Percentiles rank a stretch among this genome's conserved stretches.
These are phyloP conservation scores for Penicillium concentricum DNA, from an alignment of 2,329 filamentous ascomycete species.

Conservation along the genomic window DNA sequence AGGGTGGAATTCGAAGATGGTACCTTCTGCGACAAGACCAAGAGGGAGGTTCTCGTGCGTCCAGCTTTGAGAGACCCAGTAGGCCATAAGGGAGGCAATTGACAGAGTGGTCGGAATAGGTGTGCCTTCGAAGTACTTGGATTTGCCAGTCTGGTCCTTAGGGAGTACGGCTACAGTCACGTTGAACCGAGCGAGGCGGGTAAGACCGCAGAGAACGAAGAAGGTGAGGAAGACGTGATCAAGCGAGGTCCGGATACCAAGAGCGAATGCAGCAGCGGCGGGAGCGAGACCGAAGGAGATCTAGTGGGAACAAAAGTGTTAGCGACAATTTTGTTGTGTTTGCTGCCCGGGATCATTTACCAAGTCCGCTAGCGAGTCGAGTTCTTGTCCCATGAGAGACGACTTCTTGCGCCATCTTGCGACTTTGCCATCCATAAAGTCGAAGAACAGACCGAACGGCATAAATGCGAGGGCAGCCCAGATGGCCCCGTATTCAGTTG, in stretches of 20 bases:
- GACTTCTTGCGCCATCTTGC: conserved; percentile 96
- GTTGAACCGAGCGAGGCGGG: conserved; percentile 93
- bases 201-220: conserved; percentile 93
- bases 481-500: conserved; percentile 64
- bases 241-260: conserved; percentile 79
- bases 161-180: conserved; percentile 87
- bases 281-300: conserved; percentile 94
- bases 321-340: background rate
- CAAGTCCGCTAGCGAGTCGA: conserved; percentile 92
- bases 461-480: conserved; percentile 84
- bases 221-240: conserved; percentile 80
- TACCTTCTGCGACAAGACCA: conserved; percentile 67
- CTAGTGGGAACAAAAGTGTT: conserved; percentile 47
- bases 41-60: conserved; percentile 74
- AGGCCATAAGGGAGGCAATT: conserved; percentile 81
- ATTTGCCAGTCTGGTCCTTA: conserved; percentile 89
- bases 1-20: conserved; percentile 78
- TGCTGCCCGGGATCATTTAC: conserved; percentile 49
- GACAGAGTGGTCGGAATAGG: conserved; percentile 88
- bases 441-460: conserved; percentile 92
- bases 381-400: conserved; percentile 94
- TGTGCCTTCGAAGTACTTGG: conserved; percentile 93
- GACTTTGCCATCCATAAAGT: conserved; percentile 96
- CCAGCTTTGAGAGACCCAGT: conserved; percentile 81
- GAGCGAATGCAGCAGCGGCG: conserved; percentile 79